These are phyloP conservation scores for Euphorbia celastroides DNA, from an alignment of 441 rosid species.

Conservation along the genomic window DNA sequence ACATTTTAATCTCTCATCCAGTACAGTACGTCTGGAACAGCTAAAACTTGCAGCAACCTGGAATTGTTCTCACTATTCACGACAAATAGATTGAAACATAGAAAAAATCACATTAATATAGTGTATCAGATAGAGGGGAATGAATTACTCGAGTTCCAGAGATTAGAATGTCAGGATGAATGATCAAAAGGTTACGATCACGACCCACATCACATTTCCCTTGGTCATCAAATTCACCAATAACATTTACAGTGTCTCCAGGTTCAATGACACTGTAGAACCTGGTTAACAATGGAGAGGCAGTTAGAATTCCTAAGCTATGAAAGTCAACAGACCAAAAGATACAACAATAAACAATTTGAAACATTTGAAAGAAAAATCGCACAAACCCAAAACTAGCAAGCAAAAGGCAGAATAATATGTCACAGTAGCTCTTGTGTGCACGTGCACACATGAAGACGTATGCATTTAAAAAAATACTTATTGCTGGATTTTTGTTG, in stretches of 20 bases:
- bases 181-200: conserved; percentile 62
- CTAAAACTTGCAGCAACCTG: conserved; percentile 91
- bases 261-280: conserved; percentile 77
- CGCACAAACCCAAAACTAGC: not conserved
- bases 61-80: conserved; percentile 16
- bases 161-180: conserved; percentile 86
- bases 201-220: conserved; percentile 73
- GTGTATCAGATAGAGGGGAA: not conserved
- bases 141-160: conserved; percentile 88
- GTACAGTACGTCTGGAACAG: conserved; percentile 82
- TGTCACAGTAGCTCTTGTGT: not conserved
- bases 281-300: conserved; percentile 41
- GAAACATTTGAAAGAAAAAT: not conserved
- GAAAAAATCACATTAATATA: not conserved
- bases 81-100: conserved; percentile 12
- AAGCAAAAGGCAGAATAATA: not conserved
- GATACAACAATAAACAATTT: not conserved
- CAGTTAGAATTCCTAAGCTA: conserved; percentile 14
- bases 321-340: conserved; percentile 7
- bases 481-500: not conserved
- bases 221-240: conserved; percentile 75
- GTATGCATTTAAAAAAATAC: not conserved
- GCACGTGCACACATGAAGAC: not conserved
- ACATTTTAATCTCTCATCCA: conserved; percentile 89
- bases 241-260: conserved; percentile 90